phyloP scores from a whole-genome alignment of 805 yeast genomes.

The Yarrowia keelungensis region DNA sequence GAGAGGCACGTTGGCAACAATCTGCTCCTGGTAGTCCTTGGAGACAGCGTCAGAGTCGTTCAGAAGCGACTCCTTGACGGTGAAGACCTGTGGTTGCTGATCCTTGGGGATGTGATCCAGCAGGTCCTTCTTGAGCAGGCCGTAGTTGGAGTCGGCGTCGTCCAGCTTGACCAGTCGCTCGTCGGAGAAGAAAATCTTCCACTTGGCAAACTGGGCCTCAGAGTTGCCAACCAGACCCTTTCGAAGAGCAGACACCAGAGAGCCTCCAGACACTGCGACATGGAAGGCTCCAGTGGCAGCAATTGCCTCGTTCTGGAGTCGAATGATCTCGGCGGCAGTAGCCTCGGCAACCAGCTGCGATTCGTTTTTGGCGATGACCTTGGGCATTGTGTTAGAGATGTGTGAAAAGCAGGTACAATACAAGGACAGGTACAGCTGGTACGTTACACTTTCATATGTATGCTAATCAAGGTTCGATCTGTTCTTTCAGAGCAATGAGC shows the following conservation, averaged over 20 bases:
- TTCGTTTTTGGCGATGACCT: conserved; percentile 35
- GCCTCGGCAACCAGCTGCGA: conserved; percentile 35
- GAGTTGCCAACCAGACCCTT: conserved; percentile 69
- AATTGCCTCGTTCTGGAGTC: conserved; percentile 31
- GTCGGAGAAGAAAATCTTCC: conserved; percentile 81
- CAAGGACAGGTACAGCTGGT: not conserved
- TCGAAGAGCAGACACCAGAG: conserved; percentile 73
- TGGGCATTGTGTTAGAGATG: conserved; percentile 12
- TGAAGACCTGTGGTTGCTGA: conserved; percentile 63
- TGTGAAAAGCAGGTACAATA: not conserved
- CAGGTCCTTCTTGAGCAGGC: conserved; percentile 72
- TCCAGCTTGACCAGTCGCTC: conserved; percentile 87
- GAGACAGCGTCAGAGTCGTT: conserved; percentile 67
- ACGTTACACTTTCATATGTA: conserved; percentile 6
- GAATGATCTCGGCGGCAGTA: conserved; percentile 30
- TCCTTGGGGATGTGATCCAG: conserved; percentile 55
- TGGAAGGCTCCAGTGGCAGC: conserved; percentile 56
- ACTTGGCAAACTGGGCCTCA: conserved; percentile 49
- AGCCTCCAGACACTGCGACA: conserved; percentile 91
- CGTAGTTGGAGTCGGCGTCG: conserved; percentile 85
- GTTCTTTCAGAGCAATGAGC: conserved; percentile 3
- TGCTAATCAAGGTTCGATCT: conserved; percentile 22
- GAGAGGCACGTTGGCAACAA: conserved; percentile 58
- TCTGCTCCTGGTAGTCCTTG: conserved; percentile 61
- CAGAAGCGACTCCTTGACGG: conserved; percentile 68